Evolutionary conservation across 495 filamentous ascomycete species (phyloP).

Genomic region (Cenococcum geophilum): DNA sequence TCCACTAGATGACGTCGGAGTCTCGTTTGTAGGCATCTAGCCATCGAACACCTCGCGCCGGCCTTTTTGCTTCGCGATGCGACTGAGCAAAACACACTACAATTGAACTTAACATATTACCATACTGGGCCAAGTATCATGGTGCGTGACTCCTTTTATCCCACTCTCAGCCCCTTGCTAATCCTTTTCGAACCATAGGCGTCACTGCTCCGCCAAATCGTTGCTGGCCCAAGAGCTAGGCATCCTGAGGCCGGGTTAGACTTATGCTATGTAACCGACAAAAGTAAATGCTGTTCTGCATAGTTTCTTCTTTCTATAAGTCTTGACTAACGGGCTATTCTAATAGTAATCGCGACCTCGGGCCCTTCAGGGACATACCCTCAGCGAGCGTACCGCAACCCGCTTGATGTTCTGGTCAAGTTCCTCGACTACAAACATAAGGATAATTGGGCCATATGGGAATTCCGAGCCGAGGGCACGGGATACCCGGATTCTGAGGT

Average conservation of each 20-base stretch:
- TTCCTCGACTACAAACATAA: conserved; percentile 84
- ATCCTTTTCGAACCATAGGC: no score
- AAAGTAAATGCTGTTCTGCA: conserved; percentile 43
- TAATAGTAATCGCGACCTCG: conserved; percentile 63
- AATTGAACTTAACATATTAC: no score
- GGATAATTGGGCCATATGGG: conserved; percentile 85
- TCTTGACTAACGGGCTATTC: neutral
- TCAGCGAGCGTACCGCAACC: conserved; percentile 85
- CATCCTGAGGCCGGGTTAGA: conserved; percentile 86
- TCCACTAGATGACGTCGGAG: no score
- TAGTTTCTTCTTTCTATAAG: conserved; percentile 4
- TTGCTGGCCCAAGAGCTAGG: conserved; percentile 70
- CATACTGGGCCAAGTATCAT: no score
- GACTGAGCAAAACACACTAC: no score
- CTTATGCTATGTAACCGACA: conserved; percentile 89
- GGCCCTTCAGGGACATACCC: conserved; percentile 85
- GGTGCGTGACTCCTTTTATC: no score
- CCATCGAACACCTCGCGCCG: no score
- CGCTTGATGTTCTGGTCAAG: conserved; percentile 71
- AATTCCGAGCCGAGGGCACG: conserved; percentile 93
- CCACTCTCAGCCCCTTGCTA: no score
- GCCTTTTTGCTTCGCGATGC: no score
- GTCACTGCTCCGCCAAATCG: conserved; percentile 59
- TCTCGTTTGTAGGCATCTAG: no score
- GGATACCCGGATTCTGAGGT: conserved; percentile 90